Base-by-base conservation (phyloP, 352 stramenopile genomes). In the Globisporangium uncinulatum region DNA sequence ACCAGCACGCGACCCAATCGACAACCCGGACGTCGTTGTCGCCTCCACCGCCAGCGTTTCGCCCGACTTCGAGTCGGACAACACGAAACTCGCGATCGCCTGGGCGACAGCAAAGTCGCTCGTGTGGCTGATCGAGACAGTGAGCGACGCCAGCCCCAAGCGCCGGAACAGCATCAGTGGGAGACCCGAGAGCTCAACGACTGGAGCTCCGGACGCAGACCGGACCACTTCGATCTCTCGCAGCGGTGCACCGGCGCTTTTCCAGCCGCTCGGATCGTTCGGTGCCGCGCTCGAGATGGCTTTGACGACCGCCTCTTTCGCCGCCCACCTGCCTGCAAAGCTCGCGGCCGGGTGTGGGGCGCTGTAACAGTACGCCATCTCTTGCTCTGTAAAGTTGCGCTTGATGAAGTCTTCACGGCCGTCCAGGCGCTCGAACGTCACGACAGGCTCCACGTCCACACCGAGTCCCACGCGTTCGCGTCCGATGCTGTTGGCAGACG, bases 301-400 rank as follows among this genome's bases (percentile, higher is more conserved):
- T 72, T 96, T 96, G 62, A 95, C 82, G 50, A 93, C 77, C n/a
- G 87, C 87, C 56, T 96, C 86, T 67, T 96, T 96, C 4, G 84
- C 86, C 21, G 87, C 87, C 87, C 86, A 96, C 19, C 86, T 86
- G 51, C 83, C 87, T 0, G 87, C 87, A 58, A 96, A 95, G 63
- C 80, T 94, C 24, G 86, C 71, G 3, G 84, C 84, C n/a, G 87
- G 84, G 61, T 90, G 70, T n/a, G 84, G 67, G 14, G 83, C 74
- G 44, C 74, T 75, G 62, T 81, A 82, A 76, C 87, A 96, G 68
- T 95, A 95, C 46, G 73, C 76, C 66, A 86, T 87, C 70, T 96
- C 87, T 54, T 83, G 73, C 59, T 91, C 71, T 21, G 86, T 96
- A 64, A 96, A 96, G 76, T 96, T 96, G 63, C 87, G 80, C 7